Evolutionary conservation across 495 filamentous ascomycete genomes (phyloP).

Genomic region (Talaromyces thailandensis): DNA sequence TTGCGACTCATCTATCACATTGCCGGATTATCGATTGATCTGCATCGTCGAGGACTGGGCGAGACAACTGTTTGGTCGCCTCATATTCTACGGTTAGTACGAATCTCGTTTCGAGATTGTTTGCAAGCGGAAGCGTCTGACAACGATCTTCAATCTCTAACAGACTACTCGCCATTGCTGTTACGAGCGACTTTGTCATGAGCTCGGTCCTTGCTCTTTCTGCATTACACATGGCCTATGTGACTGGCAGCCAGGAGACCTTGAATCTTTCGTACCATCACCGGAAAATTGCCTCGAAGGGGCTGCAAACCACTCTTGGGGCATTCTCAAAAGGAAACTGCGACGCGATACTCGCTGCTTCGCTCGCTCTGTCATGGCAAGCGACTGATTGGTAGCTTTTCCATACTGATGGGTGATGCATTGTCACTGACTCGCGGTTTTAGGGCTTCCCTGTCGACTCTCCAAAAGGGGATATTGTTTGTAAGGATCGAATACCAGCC

Average conservation of each 20-base stretch:
- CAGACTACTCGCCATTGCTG: constrained; percentile 78
- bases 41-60: constrained; percentile 66
- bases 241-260: constrained; percentile 72
- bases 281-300: constrained; percentile 73
- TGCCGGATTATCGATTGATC: constrained; percentile 72
- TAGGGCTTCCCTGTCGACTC: constrained; percentile 83
- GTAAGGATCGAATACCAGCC: constrained; percentile 41
- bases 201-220: constrained; percentile 84
- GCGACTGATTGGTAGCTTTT: constrained; percentile 83
- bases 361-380: constrained; percentile 91
- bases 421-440: constrained; percentile 24
- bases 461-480: constrained; percentile 85
- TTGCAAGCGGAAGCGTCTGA: background rate
- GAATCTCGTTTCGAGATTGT: background rate
- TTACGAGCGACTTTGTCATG: constrained; percentile 82
- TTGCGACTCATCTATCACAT: constrained; percentile 88
- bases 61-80: constrained; percentile 86
- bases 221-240: constrained; percentile 81
- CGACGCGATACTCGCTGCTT: constrained; percentile 87
- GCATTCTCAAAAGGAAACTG: constrained; percentile 79
- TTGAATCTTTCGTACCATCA: constrained; percentile 82
- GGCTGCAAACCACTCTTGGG: constrained; percentile 78
- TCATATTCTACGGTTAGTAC: constrained; percentile 78
- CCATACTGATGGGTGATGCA: constrained; percentile 17
- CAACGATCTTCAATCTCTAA: background rate